A percentile compares a stretch with the other conserved stretches of the same genome.
These are phyloP conservation scores for Drechslerella stenobrocha DNA, from an alignment of 2,329 filamentous ascomycete species.

Conservation along the genomic window DNA sequence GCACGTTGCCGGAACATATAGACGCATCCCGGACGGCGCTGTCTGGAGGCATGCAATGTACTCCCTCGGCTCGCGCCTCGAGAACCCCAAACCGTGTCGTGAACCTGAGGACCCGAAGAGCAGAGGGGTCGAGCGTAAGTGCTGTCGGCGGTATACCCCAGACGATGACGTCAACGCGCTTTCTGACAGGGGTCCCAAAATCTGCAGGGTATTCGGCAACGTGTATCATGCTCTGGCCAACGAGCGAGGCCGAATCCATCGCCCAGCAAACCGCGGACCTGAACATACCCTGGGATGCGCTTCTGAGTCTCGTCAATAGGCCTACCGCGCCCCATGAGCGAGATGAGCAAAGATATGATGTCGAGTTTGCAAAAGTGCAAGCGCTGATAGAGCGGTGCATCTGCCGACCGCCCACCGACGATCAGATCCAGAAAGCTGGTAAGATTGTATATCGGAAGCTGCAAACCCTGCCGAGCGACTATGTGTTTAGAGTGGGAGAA, in stretches of 20 bases:
- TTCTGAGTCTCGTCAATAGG: slow-evolving; percentile 17
- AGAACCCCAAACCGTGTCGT: not conserved
- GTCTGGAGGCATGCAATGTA: slow-evolving; percentile 8
- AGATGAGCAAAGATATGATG: not conserved
- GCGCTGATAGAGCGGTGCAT: slow-evolving; percentile 31
- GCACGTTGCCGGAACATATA: slow-evolving; percentile 33
- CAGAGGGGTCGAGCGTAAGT: too few relatives aligned
- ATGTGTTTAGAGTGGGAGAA: not conserved
- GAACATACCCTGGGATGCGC: slow-evolving; percentile 18
- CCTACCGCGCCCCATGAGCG: not conserved
- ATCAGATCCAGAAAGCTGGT: slow-evolving; percentile 20
- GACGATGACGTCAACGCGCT: too few relatives aligned
- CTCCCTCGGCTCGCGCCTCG: slow-evolving; percentile 10
- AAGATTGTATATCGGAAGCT: slow-evolving; percentile 13
- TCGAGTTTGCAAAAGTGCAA: slow-evolving; percentile 12
- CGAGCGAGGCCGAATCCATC: slow-evolving; percentile 24
- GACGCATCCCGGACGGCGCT: slow-evolving; percentile 6
- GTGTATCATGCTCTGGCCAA: slow-evolving; percentile 44
- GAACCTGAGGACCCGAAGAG: slow-evolving; percentile 30
- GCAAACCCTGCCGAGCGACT: slow-evolving; percentile 9
- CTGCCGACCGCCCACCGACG: slow-evolving; percentile 12
- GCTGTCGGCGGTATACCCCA: too few relatives aligned
- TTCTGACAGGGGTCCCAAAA: too few relatives aligned
- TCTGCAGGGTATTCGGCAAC: slow-evolving; percentile 38
- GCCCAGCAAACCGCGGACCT: slow-evolving; percentile 16